Evolutionary conservation across 2,329 filamentous ascomycete genomes (phyloP).

Genomic region (Hymenoscyphus albidus): DNA sequence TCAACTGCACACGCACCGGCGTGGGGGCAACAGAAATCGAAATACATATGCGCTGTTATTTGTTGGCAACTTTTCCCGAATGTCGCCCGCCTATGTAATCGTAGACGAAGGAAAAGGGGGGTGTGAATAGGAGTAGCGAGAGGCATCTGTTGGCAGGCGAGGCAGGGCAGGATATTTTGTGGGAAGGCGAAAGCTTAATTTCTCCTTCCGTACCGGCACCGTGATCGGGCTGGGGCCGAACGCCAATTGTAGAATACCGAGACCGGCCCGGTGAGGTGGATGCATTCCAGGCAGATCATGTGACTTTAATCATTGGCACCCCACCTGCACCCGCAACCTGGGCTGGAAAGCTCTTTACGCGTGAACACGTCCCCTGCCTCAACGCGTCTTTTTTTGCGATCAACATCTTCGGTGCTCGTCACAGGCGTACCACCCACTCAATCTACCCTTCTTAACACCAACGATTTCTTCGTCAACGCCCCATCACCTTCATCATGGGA

Average conservation of each 20-base stretch:
- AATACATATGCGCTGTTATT: background rate
- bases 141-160: background rate
- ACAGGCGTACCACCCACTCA: background rate
- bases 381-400: background rate
- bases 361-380: background rate
- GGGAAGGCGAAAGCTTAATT: too few species aligned
- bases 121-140: background rate
- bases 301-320: background rate
- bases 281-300: too few species aligned
- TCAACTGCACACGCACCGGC: background rate
- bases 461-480: background rate
- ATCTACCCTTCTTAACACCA: background rate
- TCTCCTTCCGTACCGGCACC: too few species aligned
- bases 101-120: background rate
- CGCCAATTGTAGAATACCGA: too few species aligned
- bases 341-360: background rate
- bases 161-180: too few species aligned
- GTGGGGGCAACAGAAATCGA: background rate
- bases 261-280: too few species aligned
- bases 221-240: too few species aligned
- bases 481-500: conserved; percentile 27
- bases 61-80: background rate
- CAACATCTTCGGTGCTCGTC: background rate
- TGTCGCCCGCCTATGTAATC: background rate
- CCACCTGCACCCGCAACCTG: too few species aligned